Base-by-base conservation (phyloP, 1,139 yeast genomes). In the Blastobotrys serpentis region DNA sequence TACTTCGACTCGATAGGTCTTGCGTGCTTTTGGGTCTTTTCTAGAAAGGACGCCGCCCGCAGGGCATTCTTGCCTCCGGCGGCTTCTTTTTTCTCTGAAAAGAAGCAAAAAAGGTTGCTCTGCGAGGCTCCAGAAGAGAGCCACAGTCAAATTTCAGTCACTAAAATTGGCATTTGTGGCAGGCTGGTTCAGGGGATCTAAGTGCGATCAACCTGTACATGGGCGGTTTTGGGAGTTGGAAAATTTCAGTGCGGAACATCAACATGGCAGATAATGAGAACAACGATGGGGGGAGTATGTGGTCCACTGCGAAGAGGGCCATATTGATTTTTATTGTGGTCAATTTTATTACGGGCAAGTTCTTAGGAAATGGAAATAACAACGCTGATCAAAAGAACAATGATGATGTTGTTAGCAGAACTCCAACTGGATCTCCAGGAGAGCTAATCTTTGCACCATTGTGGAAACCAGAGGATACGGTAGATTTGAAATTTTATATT, bases 291-390 rank as follows among this genome's bases (percentile, higher is more conserved):
- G 25, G 22, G 17, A 29, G 23, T 16, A 40, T n/a, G 14, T 40
- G 43, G 43, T 16, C 43, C 22, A 19, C 21, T 11, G 10, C 29
- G 16, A 17, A 18, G 33, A 21, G 43, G 36, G 11, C 8, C 7
- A 10, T 40, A 3, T 11, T 30, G 36, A 17, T 40, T 4, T 40
- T 40, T 16, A 14, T 40, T 17, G 25, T 29, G 10, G 43, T 30
- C 3, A 40, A 40, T 19, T 40, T 40, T 19, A 30, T 40, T 8
- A 26, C 22, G 10, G 33, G 43, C 8, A 23, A 40, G 14, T n/a
- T 26, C n/a, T 29, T 40, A 13, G 33, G 40, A 3, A 17, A 23
- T 23, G 10, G 19, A 5, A 36, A 36, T 8, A 36, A 14, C 21
- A n/a, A 8, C n/a, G 14, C 8, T 5, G 17, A 23, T 23, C 33